Conservation (phyloP, 1,139 yeast genomes). For the Trichomonascaceae sp. region DNA sequence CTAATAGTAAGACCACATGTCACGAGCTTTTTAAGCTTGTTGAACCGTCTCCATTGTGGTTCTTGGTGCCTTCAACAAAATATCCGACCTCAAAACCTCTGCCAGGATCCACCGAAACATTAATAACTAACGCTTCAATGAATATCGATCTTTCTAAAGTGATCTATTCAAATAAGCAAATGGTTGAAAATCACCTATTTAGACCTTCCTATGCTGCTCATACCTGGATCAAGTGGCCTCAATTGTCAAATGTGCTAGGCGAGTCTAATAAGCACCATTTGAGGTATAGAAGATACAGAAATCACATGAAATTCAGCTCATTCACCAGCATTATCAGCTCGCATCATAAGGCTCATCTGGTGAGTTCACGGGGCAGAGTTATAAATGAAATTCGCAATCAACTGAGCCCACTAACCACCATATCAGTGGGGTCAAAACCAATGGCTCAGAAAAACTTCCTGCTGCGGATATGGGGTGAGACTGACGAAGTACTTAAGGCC, state of each 20-base stretch:
- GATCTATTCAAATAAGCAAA: neutral
- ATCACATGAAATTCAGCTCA: neutral
- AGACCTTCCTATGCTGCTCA: neutral
- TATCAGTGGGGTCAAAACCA: neutral
- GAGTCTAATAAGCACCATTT: neutral
- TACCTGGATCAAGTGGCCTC: neutral
- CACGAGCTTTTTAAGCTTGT: neutral
- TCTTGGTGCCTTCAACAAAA: neutral
- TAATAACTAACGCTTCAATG: neutral
- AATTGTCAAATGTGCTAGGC: neutral
- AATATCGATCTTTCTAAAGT: neutral
- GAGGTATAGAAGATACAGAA: neutral
- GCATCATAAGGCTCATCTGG: neutral
- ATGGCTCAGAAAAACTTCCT: slow-evolving; percentile 1
- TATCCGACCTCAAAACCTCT: neutral
- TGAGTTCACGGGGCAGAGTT: neutral
- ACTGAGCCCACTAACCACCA: neutral
- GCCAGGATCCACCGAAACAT: neutral
- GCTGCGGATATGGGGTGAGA: slow-evolving; percentile 1
- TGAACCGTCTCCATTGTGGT: neutral
- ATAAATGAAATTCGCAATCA: neutral
- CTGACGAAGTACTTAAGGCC: neutral
- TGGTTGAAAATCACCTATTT: neutral
- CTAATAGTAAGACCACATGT: neutral
- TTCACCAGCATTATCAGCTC: neutral